phyloP scores from a whole-genome alignment of 192 early-diverging fungal genomes.

The Linnemannia exigua region DNA sequence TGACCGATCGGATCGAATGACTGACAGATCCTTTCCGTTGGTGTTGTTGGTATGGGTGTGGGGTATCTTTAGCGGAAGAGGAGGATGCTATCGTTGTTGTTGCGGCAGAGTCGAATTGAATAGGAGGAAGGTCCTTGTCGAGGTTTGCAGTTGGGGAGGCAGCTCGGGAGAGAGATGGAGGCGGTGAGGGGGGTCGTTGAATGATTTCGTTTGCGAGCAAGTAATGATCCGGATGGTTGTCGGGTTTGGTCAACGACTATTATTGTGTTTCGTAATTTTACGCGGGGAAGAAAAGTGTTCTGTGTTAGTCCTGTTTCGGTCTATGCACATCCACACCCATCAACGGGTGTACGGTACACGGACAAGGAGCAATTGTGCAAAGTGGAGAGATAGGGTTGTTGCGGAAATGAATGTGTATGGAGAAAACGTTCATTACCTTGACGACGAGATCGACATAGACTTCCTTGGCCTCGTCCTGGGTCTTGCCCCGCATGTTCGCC shows the following conservation, averaged over 20 bases:
- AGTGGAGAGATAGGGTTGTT: conserved; percentile 6
- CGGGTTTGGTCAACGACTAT: conserved; percentile 41
- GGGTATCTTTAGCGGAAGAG: conserved; percentile 1
- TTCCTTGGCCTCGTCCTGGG: conserved; percentile 23
- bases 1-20: conserved; percentile 28
- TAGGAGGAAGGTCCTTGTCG: conserved; percentile 36
- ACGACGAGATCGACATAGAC: conserved; percentile 46
- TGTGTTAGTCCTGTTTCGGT: neutral
- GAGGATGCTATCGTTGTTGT: neutral
- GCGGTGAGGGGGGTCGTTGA: conserved; percentile 36
- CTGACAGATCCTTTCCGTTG: conserved; percentile 25
- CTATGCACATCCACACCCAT: neutral
- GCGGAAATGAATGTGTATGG: conserved; percentile 7
- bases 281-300: neutral
- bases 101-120: neutral
- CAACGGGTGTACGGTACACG: neutral
- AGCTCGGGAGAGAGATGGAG: neutral
- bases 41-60: neutral
- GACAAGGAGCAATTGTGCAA: neutral
- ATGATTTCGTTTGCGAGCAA: conserved; percentile 42
- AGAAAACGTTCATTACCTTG: too few relatives aligned
- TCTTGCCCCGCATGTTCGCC: conserved; percentile 52
- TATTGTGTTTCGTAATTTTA: neutral
- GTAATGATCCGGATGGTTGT: conserved; percentile 40
- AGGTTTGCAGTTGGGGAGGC: conserved; percentile 14